phyloP scores from a whole-genome alignment of 2,329 filamentous ascomycete species.

The Cladosporium austrohemisphaericum region DNA sequence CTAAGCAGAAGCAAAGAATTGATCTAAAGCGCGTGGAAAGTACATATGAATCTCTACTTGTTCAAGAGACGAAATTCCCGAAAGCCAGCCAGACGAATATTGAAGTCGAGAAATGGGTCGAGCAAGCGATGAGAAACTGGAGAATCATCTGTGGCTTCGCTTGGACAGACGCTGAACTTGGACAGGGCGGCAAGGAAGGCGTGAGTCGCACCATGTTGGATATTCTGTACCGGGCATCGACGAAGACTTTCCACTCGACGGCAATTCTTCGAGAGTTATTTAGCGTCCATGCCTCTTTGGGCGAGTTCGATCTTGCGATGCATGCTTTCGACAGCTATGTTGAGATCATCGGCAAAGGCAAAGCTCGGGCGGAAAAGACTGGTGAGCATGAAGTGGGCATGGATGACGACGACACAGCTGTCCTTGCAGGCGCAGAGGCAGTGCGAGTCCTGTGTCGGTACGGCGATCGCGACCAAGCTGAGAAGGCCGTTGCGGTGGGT shows the following conservation, averaged over 20 bases:
- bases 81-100: conserved; percentile 73
- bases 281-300: conserved; percentile 77
- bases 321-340: conserved; percentile 90
- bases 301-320: conserved; percentile 88
- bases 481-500: conserved; percentile 72
- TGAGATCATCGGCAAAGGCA: conserved; percentile 79
- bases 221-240: conserved; percentile 82
- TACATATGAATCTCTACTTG: conserved; percentile 72
- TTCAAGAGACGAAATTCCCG: conserved; percentile 78
- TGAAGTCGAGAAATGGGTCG: conserved; percentile 78
- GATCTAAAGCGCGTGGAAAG: conserved; percentile 78
- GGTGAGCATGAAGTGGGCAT: conserved; percentile 66
- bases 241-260: conserved; percentile 93
- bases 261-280: conserved; percentile 82
- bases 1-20: conserved; percentile 52
- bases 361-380: conserved; percentile 74
- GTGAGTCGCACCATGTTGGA: conserved; percentile 74
- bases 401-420: conserved; percentile 71
- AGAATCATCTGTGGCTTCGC: conserved; percentile 70
- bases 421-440: conserved; percentile 75
- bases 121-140: conserved; percentile 82
- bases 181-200: conserved; percentile 71
- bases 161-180: conserved; percentile 78
- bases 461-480: conserved; percentile 67
- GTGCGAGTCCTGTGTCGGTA: conserved; percentile 79